Base-by-base conservation (phyloP, 2,329 filamentous ascomycete species). In the Penicillium sp. region DNA sequence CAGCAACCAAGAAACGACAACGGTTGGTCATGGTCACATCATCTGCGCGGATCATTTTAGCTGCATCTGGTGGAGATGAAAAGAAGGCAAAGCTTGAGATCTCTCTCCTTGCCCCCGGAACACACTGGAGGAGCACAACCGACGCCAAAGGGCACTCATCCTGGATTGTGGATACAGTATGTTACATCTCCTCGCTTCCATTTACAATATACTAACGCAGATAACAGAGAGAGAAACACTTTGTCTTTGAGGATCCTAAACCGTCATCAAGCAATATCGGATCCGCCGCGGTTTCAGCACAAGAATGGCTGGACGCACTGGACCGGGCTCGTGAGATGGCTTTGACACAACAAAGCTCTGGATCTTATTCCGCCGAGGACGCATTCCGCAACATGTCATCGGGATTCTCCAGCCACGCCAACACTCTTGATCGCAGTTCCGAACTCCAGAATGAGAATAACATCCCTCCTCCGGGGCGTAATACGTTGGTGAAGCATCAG, bases 81-180 rank as follows among this genome's bases (percentile, higher is more conserved):
- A 99, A 99, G 78, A 93, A 95, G 73, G 85, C 91, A 22, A 99
- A 99, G 73, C 84, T 91, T 67, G 95, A 99, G 65, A 86, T 99
- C 35, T 91, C 90, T n/a, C 81, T 99, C 26, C 79, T 96, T 21
- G 82, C 84, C 2, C 80, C 88, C 2, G 92, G 91, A 52, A 91
- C 87, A 64, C 80, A 84, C 26, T 98, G 91, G 87, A 89, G 85
- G 71, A 91, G 83, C 52, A 90, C 90, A 65, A 84, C 88, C 46
- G 95, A 96, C 74, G 82, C 86, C n/a, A 97, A 96, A 75, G 93
- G 92, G 26, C 84, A 93, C 76, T 88, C 87, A 27, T 87, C 90
- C 57, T 98, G 92, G 91, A 89, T 89, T 75, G 88, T 98, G 52
- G 92, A 98, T 79, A 96, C 91, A 65, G 95, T 98, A 86, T 82